phyloP scores from a whole-genome alignment of 1,284 basidiomycete species.

The Boletus holoroseus region DNA sequence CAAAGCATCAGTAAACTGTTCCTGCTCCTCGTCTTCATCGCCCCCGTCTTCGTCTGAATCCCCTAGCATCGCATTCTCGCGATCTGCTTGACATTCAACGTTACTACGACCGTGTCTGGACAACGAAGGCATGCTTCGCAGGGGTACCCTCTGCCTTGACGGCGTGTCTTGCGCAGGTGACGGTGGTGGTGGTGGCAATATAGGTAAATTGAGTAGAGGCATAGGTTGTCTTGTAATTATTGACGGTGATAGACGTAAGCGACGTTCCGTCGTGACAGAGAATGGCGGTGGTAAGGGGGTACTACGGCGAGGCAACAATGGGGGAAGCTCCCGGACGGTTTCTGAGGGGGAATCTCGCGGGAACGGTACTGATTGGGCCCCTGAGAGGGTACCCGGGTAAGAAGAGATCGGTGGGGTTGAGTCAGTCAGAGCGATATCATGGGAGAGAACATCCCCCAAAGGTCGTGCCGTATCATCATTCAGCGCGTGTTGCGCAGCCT shows the following conservation, averaged over 20 bases:
- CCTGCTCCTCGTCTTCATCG: conserved; percentile 34
- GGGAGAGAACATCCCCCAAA: conserved; percentile 2
- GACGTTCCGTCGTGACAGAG: conserved; percentile 26
- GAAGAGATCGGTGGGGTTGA: conserved; percentile 3
- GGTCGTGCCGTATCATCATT: conserved; percentile 18
- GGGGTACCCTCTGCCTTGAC: conserved; percentile 24
- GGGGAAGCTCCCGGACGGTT: conserved; percentile 1
- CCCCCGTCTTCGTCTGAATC: conserved; percentile 37
- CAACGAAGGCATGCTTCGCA: conserved; percentile 48
- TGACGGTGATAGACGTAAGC: conserved; percentile 31
- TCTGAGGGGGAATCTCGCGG: neutral
- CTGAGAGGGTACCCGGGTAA: neutral
- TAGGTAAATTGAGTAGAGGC: conserved; percentile 26
- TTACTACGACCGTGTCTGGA: conserved; percentile 41
- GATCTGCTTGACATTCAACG: conserved; percentile 35
- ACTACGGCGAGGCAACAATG: conserved; percentile 8
- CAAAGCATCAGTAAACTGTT: conserved; percentile 21
- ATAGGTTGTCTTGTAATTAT: conserved; percentile 30
- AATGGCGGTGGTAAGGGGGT: conserved; percentile 25
- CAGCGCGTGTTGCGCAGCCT: conserved; percentile 9
- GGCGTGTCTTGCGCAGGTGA: conserved; percentile 17
- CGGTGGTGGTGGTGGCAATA: conserved; percentile 20
- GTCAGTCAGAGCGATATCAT: conserved; percentile 3
- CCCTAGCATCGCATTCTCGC: conserved; percentile 36
- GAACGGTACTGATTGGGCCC: neutral